These are phyloP conservation scores for Colletotrichum noveboracense DNA, from an alignment of 2,329 filamentous ascomycete species.

Conservation along the genomic window DNA sequence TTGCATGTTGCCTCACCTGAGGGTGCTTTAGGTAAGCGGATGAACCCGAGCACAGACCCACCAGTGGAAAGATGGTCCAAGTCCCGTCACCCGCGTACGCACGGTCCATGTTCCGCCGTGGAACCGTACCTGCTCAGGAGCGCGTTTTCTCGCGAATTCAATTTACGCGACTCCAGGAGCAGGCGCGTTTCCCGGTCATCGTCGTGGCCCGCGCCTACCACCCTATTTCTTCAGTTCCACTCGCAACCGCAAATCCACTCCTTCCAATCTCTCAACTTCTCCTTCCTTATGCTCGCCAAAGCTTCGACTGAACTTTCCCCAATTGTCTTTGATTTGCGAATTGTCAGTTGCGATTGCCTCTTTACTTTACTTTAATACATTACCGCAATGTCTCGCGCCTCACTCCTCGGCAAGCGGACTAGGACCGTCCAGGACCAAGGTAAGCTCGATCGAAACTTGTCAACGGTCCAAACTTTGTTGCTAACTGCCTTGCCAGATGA, in stretches of 20 bases:
- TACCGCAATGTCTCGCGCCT: slow-evolving; percentile 24
- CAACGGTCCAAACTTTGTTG: not conserved
- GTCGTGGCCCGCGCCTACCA: slow-evolving; percentile 10
- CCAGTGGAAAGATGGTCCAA: not conserved
- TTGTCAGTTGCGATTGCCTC: not conserved
- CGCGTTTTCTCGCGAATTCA: not conserved
- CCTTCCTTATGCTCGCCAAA: not conserved
- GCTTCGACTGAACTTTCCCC: not conserved
- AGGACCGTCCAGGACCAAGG: slow-evolving; percentile 24
- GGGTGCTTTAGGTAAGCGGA: not conserved
- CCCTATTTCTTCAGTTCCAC: slow-evolving; percentile 20
- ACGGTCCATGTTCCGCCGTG: not conserved
- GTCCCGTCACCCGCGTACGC: not conserved
- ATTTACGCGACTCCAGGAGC: not conserved
- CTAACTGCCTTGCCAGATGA: slow-evolving; percentile 3
- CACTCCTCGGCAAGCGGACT: slow-evolving; percentile 29
- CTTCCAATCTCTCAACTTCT: not conserved
- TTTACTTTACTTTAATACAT: not conserved
- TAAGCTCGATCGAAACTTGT: slow-evolving; percentile 6
- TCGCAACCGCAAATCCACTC: not conserved
- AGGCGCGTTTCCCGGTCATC: slow-evolving; percentile 20
- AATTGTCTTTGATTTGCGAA: not conserved
- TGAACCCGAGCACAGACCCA: not conserved
- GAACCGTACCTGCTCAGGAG: not conserved
- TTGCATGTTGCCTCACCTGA: not conserved